Conservation (phyloP, 2,329 filamentous ascomycete species). For the Thermothelomyces thermophilus region DNA sequence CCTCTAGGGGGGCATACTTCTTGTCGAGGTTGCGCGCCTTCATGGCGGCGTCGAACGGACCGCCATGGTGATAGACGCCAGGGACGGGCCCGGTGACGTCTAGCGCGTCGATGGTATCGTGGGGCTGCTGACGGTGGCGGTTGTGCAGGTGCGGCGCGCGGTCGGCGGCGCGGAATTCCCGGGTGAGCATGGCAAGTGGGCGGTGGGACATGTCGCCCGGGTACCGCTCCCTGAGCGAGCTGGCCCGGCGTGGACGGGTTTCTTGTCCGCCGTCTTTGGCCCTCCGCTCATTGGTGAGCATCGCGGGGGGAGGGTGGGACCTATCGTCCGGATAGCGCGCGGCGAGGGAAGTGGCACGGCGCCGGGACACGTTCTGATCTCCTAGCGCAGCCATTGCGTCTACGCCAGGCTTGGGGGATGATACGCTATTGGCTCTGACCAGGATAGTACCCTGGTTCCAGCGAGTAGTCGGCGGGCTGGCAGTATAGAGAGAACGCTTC, state of each 20-base stretch:
- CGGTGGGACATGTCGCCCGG: conserved; percentile 59
- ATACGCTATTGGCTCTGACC: conserved; percentile 22
- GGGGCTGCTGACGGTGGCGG: conserved; percentile 56
- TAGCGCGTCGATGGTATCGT: conserved; percentile 75
- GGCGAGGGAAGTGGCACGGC: conserved; percentile 39
- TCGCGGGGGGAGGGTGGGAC: conserved; percentile 58
- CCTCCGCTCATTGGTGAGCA: conserved; percentile 50
- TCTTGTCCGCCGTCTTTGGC: conserved; percentile 9
- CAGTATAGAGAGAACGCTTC: conserved; percentile 19
- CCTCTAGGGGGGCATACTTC: conserved; percentile 64
- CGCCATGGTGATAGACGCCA: conserved; percentile 77
- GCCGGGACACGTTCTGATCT: conserved; percentile 13
- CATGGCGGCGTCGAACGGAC: conserved; percentile 80
- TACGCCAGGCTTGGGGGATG: conserved; percentile 16
- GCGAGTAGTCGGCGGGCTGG: conserved; percentile 23
- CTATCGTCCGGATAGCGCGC: conserved; percentile 57
- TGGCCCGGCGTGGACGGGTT: conserved; percentile 21
- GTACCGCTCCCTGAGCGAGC: conserved; percentile 52
- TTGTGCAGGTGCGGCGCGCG: conserved; percentile 60
- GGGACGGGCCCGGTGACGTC: conserved; percentile 51
- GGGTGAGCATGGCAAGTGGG: conserved; percentile 60
- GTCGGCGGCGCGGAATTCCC: conserved; percentile 58
- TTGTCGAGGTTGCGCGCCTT: conserved; percentile 63
- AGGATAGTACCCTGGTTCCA: conserved; percentile 28
- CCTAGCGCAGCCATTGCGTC: conserved; percentile 26